phyloP scores from a whole-genome alignment of 805 yeast genomes.

The Starmerella powellii region DNA sequence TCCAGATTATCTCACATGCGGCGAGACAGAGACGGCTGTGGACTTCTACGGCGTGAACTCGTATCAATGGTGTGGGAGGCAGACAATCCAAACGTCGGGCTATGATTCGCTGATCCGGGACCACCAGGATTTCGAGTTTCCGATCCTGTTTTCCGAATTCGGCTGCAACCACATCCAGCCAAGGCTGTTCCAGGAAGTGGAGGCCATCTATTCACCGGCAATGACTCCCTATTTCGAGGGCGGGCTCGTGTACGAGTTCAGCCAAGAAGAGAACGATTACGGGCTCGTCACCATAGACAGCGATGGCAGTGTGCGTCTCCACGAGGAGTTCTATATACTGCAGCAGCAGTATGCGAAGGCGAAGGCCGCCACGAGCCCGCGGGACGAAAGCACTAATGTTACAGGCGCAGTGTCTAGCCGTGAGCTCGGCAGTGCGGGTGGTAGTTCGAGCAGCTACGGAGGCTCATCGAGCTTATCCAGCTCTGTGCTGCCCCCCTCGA shows the following conservation, averaged over 20 bases:
- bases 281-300: constrained; percentile 53
- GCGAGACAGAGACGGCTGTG: constrained; percentile 38
- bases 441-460: too few relatives aligned
- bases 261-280: constrained; percentile 68
- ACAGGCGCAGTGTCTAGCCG: too few relatives aligned
- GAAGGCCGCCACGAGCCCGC: neutral
- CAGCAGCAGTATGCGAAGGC: constrained; percentile 20
- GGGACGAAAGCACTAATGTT: too few relatives aligned
- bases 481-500: too few relatives aligned
- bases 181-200: constrained; percentile 64
- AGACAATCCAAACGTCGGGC: constrained; percentile 71
- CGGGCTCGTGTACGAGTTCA: constrained; percentile 69
- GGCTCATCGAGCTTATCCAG: too few relatives aligned
- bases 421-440: too few relatives aligned
- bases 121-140: constrained; percentile 54
- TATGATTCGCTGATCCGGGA: constrained; percentile 57
- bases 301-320: constrained; percentile 34
- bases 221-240: constrained; percentile 77
- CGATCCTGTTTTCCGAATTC: constrained; percentile 80
- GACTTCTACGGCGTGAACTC: constrained; percentile 78
- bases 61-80: constrained; percentile 79
- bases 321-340: constrained; percentile 43
- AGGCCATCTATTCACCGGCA: constrained; percentile 50
- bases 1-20: constrained; percentile 70
- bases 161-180: constrained; percentile 82